Percentiles rank a stretch among this genome's conserved stretches.
These are phyloP conservation scores for Amesomyces nigricolor DNA, from an alignment of 2,329 filamentous ascomycete genomes.

Conservation along the genomic window DNA sequence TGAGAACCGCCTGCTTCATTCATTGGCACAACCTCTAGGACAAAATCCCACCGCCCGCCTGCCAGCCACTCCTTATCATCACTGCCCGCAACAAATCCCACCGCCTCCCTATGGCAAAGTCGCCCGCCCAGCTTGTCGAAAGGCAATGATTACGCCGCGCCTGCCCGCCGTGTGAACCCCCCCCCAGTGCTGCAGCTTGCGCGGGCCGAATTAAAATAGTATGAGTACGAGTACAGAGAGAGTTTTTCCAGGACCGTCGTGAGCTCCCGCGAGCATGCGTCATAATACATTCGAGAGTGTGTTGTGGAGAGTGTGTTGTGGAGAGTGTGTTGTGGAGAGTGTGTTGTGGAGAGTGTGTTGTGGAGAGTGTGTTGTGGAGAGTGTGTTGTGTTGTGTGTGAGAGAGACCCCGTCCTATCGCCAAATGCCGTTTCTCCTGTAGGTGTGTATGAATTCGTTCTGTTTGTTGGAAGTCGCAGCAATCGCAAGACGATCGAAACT, in stretches of 20 bases:
- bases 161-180: slow-evolving; percentile 3
- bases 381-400: background rate
- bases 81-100: background rate
- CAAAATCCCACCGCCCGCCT: background rate
- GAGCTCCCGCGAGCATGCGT: slow-evolving; percentile 14
- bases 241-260: slow-evolving; percentile 15
- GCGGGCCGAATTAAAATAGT: slow-evolving; percentile 10
- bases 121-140: background rate
- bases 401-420: slow-evolving; percentile 8
- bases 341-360: no score
- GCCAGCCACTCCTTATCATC: background rate
- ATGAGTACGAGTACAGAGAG: slow-evolving; percentile 11
- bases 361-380: no score
- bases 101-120: background rate
- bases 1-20: background rate
- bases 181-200: background rate
- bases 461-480: background rate
- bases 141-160: slow-evolving; percentile 16
- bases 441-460: background rate
- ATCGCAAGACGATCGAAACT: background rate
- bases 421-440: background rate
- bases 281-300: slow-evolving; percentile 12
- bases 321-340: no score
- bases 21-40: background rate
- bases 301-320: no score